Conservation (phyloP, 768 basidiomycete genomes). For the Russula ochroleuca region DNA sequence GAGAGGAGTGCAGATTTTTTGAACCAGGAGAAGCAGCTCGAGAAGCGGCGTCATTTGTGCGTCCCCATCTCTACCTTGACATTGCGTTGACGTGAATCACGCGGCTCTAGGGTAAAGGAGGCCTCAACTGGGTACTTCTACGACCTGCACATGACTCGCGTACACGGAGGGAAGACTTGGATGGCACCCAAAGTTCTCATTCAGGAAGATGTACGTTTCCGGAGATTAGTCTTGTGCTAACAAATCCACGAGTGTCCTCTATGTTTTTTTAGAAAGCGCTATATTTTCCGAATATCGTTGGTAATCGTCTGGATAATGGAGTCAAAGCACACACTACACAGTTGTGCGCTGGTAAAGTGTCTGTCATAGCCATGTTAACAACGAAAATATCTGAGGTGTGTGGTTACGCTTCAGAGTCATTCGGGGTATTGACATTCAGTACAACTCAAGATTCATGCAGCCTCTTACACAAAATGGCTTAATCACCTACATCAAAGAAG, state of each 20-base stretch:
- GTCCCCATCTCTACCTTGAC: conserved; percentile 41
- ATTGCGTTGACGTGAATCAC: conserved; percentile 29
- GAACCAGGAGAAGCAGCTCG: conserved; percentile 64
- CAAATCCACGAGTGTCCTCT: neutral
- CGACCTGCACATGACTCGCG: conserved; percentile 74
- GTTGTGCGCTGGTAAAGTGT: conserved; percentile 70
- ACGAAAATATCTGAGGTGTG: conserved; percentile 85
- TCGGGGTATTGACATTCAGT: neutral
- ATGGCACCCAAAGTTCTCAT: conserved; percentile 86
- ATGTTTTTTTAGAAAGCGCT: conserved; percentile 64
- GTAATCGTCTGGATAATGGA: conserved; percentile 57
- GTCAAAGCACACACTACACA: conserved; percentile 67
- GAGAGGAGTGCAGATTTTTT: conserved; percentile 63
- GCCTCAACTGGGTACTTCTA: conserved; percentile 82
- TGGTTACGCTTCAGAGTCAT: neutral
- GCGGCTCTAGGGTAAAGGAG: conserved; percentile 48
- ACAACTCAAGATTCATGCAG: conserved; percentile 63
- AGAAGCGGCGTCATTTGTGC: conserved; percentile 61
- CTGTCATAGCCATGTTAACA: conserved; percentile 76
- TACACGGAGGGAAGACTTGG: conserved; percentile 92
- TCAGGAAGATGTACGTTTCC: conserved; percentile 72
- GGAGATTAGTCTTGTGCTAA: neutral
- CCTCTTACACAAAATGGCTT: conserved; percentile 61
- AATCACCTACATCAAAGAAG: conserved; percentile 48
- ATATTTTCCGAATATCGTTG: conserved; percentile 84